Base-by-base conservation (phyloP, 1,284 basidiomycete species). In the Cutaneotrichosporon spelunceum region DNA sequence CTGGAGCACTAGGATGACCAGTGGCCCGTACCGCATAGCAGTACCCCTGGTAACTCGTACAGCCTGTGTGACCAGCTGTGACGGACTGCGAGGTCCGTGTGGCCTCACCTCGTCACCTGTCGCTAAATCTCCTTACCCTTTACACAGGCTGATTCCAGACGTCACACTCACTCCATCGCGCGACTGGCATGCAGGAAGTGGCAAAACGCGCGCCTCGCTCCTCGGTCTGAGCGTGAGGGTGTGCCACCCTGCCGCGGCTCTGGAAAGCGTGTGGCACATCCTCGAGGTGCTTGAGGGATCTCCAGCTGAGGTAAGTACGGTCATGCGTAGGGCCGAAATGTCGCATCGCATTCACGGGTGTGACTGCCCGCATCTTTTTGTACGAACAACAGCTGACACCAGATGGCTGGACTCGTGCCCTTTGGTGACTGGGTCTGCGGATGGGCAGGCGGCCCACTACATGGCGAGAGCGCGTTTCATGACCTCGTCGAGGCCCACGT, bases 211-310 rank as follows among this genome's bases (percentile, higher is more conserved):
- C 44, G 24, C 84, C 0, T 97, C 93, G 3, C 78, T 98, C 27
- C 83, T 99, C 9, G 95, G 95, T 1, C 83, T 98, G 6, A 93
- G 90, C 66, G 88, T 98, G 84, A 86, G 95, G 19, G 85, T 97
- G 72, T 98, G 89, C 70, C 86, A 89, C 73, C 93, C 93, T 7
- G 88, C 92, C 68, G 84, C 86, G 56, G 89, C 93, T 19, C 82
- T 91, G 24, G 91, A 96, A 73, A 93, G 90, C 67, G 93, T 98
- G 8, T 99, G 95, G 94, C 95, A 99, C 78, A 93, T 99, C 52
- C 82, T 99, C 56, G 96, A 99, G 75, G 93, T 99, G 9, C 81
- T 96, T 39, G 94, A 98, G 78, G 93, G 93, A 21, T 93, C 90
- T 64, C 96, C 96, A 9, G 95, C 95, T 6, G 93, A 98, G 81